Base-by-base conservation (phyloP, 1,139 yeast genomes). In the Suhomyces bribrorum region DNA sequence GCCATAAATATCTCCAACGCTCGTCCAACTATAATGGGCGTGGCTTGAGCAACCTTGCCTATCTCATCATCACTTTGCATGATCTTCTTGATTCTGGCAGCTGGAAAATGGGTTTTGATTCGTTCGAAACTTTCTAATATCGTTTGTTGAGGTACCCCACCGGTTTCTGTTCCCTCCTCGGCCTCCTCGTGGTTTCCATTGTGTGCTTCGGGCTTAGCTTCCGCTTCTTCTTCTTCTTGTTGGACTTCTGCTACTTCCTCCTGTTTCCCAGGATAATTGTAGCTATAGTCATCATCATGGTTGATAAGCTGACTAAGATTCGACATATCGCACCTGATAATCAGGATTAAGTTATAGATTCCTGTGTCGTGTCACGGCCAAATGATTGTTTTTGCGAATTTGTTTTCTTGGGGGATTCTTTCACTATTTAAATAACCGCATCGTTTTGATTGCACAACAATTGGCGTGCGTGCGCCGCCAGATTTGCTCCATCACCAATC, bases 41-140 rank as follows among this genome's bases (percentile, higher is more conserved):
- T 92, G 4, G 97, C 97, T 59, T 90, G 97, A 7, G 98, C 97
- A 12, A 94, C 98, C 61, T 92, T 92, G 5, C 99, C 99, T 34
- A 92, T 90, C 50, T 92, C 99, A 52, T 92, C 98, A 61, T 92
- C 99, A 36, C 95, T 84, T 59, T 92, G 98, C 97, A 92, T 90
- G 42, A 92, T 80, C 56, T 94, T 86, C 68, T 92, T 92, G 58
- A 92, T 90, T 47, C 97, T 78, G 3, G 98, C 98, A 35, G 95
- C 95, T 5, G 98, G 98, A 66, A 92, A 90, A 56, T 92, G 95
- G 32, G 97, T 90, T 63, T 87, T 88, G 54, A 90, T 86, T 45
- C 69, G 67, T 32, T 73, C 81, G 42, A 70, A 72, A 30, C 66
- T 60, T 14, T 50, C 48, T 32, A 62, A 49, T 31, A 68, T 62